These are phyloP conservation scores for Talaromyces thailandensis DNA, from an alignment of 495 filamentous ascomycete genomes.

Conservation along the genomic window DNA sequence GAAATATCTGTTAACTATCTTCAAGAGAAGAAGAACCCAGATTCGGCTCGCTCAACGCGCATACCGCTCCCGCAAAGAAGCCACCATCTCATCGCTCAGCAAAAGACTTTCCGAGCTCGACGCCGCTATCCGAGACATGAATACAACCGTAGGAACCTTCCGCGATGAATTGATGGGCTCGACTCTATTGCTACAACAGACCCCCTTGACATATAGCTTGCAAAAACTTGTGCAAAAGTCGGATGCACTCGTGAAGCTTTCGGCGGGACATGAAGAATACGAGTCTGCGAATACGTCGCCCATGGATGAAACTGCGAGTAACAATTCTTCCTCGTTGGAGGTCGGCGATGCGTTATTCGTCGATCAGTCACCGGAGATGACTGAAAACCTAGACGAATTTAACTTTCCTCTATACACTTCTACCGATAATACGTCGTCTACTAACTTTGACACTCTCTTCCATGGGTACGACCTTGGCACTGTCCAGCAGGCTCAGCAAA, in stretches of 20 bases:
- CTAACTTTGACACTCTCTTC: neutral
- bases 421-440: neutral
- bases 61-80: constrained; percentile 78
- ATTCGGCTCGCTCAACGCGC: constrained; percentile 79
- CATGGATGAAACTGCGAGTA: neutral
- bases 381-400: neutral
- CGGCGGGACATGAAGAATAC: constrained; percentile 18
- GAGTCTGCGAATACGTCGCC: neutral
- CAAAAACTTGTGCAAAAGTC: constrained; percentile 20
- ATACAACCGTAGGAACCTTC: constrained; percentile 60
- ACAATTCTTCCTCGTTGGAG: neutral
- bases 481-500: neutral
- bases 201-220: constrained; percentile 27
- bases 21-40: constrained; percentile 80
- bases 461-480: neutral
- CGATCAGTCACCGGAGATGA: neutral
- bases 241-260: constrained; percentile 27
- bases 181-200: constrained; percentile 28
- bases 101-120: constrained; percentile 56
- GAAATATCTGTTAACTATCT: too few species aligned
- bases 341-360: neutral
- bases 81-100: constrained; percentile 65
- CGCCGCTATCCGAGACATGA: constrained; percentile 62
- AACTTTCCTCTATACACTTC: neutral
- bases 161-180: constrained; percentile 49